Evolutionary conservation across 768 basidiomycete genomes (phyloP).

Genomic region (Galerina marginata): DNA sequence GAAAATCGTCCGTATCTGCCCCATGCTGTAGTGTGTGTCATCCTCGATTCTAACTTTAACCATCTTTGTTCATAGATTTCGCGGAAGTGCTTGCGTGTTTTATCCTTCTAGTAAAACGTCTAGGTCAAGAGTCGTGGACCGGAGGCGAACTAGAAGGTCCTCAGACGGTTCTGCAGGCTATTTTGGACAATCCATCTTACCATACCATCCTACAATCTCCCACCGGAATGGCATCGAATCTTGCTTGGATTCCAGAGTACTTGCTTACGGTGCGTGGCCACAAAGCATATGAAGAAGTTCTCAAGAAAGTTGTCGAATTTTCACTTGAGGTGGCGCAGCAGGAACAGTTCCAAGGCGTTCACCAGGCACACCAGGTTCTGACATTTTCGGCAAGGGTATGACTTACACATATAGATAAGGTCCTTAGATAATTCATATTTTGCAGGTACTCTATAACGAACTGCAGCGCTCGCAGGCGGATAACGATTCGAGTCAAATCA

Average conservation of each 20-base stretch:
- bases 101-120: constrained; percentile 60
- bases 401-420: constrained; percentile 5
- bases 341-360: constrained; percentile 63
- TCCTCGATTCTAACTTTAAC: constrained; percentile 42
- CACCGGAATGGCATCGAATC: constrained; percentile 46
- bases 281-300: constrained; percentile 61
- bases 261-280: constrained; percentile 59
- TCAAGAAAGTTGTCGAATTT: constrained; percentile 75
- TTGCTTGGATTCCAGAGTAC: constrained; percentile 71
- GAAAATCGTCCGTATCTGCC: constrained; percentile 20
- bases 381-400: constrained; percentile 67
- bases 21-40: background rate
- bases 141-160: constrained; percentile 76
- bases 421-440: background rate
- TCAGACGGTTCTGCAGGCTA: constrained; percentile 77
- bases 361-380: constrained; percentile 58
- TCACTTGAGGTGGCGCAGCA: constrained; percentile 86
- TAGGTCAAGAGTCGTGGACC: constrained; percentile 66
- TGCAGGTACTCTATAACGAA: constrained; percentile 38
- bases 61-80: constrained; percentile 56
- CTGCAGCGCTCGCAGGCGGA: constrained; percentile 28
- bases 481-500: constrained; percentile 22
- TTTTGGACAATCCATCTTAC: constrained; percentile 78
- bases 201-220: constrained; percentile 44
- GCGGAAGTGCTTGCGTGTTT: constrained; percentile 61